Base-by-base conservation (phyloP, 73 alveolate genomes). In the Tetrahymena elliotti region DNA sequence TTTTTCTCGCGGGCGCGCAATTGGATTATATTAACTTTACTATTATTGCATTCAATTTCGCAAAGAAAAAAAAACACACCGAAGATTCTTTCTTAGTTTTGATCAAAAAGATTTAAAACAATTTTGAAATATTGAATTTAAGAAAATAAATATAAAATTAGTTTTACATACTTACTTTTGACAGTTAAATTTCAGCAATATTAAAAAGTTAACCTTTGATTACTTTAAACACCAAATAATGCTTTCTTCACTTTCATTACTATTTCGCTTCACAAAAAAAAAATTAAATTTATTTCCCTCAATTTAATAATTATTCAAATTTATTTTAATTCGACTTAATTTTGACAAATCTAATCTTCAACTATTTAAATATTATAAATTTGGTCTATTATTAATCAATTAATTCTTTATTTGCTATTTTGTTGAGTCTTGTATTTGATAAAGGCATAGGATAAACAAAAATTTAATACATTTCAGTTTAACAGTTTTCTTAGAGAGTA, bases 1-100 rank as follows among this genome's bases (percentile, higher is more conserved):
- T 47, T n/a, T 68, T 68, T 68, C 88, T 68, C 88, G 88, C 88
- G 88, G 88, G 88, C 88, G 88, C 88, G 88, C 88, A 68, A 68
- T 68, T 68, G n/a, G 36, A 68, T 68, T n/a, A 68, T 68, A 68
- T 68, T 68, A 27, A n/a, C 36, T 68, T 27, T 22, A 31, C 6
- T 35, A n/a, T 27, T 18, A n/a, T 68, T 68, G 22, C 36, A 31
- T 31, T 27, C 36, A 68, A 22, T 24, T 68, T 20, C 16, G 36
- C 34, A 24, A 68, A 68, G 36, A 31, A 68, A 68, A 68, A 68
- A 68, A 68, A 68, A 68, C 88, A 68, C 88, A 68, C 36, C 88
- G 88, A 68, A 68, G 36, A 31, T 27, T 68, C 15, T n/a, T 40
- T 40, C 36, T 68, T 68, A 24, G 24, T 68, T 68, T 68, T 68